These are phyloP conservation scores for Termitomyces sp. DNA, from an alignment of 1,284 basidiomycete species.

Conservation along the genomic window DNA sequence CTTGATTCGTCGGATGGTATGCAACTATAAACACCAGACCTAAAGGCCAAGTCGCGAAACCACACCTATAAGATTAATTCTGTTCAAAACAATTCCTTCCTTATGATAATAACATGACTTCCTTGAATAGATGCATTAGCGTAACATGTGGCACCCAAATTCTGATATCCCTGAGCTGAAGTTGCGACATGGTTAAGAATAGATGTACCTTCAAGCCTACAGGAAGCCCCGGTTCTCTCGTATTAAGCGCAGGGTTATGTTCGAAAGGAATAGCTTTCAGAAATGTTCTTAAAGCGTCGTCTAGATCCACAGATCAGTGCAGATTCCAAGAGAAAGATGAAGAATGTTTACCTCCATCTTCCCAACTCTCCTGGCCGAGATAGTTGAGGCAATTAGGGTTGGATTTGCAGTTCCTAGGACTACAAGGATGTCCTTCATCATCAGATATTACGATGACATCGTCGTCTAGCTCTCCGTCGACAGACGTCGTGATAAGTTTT, in stretches of 20 bases:
- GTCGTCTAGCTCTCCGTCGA: constrained; percentile 41
- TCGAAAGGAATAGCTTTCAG: constrained; percentile 49
- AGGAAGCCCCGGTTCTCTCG: constrained; percentile 53
- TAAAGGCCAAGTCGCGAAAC: constrained; percentile 65
- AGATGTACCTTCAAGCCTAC: constrained; percentile 70
- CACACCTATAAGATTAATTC: constrained; percentile 46
- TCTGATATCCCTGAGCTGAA: constrained; percentile 38
- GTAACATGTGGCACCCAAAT: constrained; percentile 91
- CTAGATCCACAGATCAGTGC: constrained; percentile 23
- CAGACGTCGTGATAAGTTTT: background rate
- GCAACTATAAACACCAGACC: constrained; percentile 60
- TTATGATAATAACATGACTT: constrained; percentile 47
- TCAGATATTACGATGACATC: constrained; percentile 69
- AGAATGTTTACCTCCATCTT: constrained; percentile 49
- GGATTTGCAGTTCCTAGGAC: constrained; percentile 57
- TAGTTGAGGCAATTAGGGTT: constrained; percentile 85
- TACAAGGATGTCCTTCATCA: constrained; percentile 55
- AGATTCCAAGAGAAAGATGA: background rate
- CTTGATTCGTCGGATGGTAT: constrained; percentile 45
- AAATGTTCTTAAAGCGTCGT: constrained; percentile 46
- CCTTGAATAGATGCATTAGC: constrained; percentile 91
- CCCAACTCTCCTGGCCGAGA: constrained; percentile 76
- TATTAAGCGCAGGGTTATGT: constrained; percentile 44
- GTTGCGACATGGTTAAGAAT: background rate
- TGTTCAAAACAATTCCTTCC: background rate